phyloP scores from a whole-genome alignment of 768 basidiomycete species.

The Cystobasidium ongulense region DNA sequence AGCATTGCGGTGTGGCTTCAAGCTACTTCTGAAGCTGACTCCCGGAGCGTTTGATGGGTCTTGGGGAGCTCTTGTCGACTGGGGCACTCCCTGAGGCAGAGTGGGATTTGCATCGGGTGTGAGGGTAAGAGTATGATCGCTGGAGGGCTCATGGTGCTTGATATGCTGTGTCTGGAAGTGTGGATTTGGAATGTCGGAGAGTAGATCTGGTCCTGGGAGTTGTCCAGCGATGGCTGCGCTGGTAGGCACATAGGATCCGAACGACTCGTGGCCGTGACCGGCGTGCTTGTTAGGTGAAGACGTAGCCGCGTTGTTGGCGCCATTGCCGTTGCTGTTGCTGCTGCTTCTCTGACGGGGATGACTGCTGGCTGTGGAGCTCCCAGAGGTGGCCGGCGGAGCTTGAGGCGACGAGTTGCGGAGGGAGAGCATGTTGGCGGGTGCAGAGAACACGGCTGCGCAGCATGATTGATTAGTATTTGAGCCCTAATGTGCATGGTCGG shows the following conservation, averaged over 20 bases:
- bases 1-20: not conserved
- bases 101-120: not conserved
- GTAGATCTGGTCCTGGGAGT: not conserved
- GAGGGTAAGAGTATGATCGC: not conserved
- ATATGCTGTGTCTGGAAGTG: not conserved
- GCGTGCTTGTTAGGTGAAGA: constrained; percentile 9
- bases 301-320: not conserved
- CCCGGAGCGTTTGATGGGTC: constrained; percentile 20
- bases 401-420: not conserved
- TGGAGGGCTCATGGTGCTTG: not conserved
- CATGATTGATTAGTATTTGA: too few species aligned
- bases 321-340: not conserved
- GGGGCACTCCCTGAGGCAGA: constrained; percentile 1
- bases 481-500: too few species aligned
- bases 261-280: not conserved
- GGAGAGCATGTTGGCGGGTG: constrained; percentile 25
- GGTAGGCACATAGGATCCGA: constrained; percentile 15
- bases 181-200: constrained; percentile 21
- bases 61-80: constrained; percentile 5
- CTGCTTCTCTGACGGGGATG: not conserved
- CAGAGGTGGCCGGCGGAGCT: not conserved
- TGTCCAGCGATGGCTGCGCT: not conserved
- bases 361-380: too few species aligned
- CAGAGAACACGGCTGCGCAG: constrained; percentile 8
- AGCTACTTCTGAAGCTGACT: constrained; percentile 21